A percentile compares a stretch with the other conserved stretches of the same genome.
Evolutionary conservation across 345 rosid genomes (phyloP).

Genomic region (Aethionema arabicum): DNA sequence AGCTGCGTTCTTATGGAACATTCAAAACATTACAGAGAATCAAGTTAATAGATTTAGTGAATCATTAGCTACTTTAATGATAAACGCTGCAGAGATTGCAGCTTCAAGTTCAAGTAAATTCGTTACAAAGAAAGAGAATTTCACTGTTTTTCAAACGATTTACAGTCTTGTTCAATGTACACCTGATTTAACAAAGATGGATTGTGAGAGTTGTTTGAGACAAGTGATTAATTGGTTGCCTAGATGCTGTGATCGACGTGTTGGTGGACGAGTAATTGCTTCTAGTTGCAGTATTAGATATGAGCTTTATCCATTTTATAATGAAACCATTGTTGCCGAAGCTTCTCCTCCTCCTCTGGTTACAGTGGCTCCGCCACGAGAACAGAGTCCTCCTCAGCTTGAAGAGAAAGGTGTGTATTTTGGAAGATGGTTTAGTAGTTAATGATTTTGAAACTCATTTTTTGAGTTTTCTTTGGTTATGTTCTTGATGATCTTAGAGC

Average conservation of each 20-base stretch:
- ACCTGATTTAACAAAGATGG: conserved; percentile 40
- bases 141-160: conserved; percentile 27
- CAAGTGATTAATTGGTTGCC: conserved; percentile 24
- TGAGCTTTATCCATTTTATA: conserved; percentile 43
- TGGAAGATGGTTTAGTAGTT: neutral
- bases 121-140: conserved; percentile 27
- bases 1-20: neutral
- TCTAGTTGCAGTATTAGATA: conserved; percentile 48
- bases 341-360: neutral
- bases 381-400: conserved; percentile 3
- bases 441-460: neutral
- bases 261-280: conserved; percentile 41
- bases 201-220: conserved; percentile 42
- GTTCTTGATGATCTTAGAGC: neutral
- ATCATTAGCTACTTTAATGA: conserved; percentile 20
- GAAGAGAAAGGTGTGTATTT: conserved; percentile 10
- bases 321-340: conserved; percentile 19
- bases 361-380: conserved; percentile 4
- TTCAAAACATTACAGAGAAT: conserved; percentile 24
- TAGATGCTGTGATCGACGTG: conserved; percentile 27
- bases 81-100: conserved; percentile 13
- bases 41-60: conserved; percentile 22
- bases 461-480: neutral
- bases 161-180: conserved; percentile 55
- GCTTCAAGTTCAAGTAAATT: conserved; percentile 37